phyloP scores from a whole-genome alignment of 345 rosid genomes.

The Chamaenerion angustifolium region DNA sequence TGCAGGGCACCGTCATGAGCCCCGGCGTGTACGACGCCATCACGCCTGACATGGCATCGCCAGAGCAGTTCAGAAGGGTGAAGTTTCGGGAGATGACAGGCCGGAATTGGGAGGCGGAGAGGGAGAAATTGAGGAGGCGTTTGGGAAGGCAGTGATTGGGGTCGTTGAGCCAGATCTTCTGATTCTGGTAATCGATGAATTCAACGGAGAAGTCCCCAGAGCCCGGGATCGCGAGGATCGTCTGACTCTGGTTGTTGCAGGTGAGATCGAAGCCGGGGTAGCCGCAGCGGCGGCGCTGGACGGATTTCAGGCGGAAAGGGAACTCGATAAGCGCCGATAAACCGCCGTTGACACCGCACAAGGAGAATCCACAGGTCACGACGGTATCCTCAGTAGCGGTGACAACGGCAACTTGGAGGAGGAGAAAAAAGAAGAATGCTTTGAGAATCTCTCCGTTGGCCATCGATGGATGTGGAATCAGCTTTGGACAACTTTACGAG shows the following conservation, averaged over 20 bases:
- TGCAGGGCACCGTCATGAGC: constrained; percentile 15
- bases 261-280: constrained; percentile 31
- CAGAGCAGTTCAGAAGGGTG: constrained; percentile 23
- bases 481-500: not conserved
- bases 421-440: constrained; percentile 2
- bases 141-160: constrained; percentile 14
- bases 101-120: constrained; percentile 6
- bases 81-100: constrained; percentile 2
- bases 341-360: not conserved
- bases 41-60: not conserved
- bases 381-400: not conserved
- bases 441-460: too few relatives aligned
- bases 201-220: constrained; percentile 30
- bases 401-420: not conserved
- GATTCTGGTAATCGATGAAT: constrained; percentile 20
- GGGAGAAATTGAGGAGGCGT: constrained; percentile 7
- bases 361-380: constrained; percentile 7
- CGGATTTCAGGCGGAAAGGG: constrained; percentile 22
- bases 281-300: constrained; percentile 10
- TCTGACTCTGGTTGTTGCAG: constrained; percentile 16
- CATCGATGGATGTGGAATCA: not conserved
- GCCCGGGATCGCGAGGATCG: constrained; percentile 18
- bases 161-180: constrained; percentile 21
- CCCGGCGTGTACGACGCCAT: not conserved
- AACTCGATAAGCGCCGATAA: constrained; percentile 13